These are phyloP conservation scores for Peribolospora kevripleyi DNA, from an alignment of 768 basidiomycete species.

Conservation along the genomic window DNA sequence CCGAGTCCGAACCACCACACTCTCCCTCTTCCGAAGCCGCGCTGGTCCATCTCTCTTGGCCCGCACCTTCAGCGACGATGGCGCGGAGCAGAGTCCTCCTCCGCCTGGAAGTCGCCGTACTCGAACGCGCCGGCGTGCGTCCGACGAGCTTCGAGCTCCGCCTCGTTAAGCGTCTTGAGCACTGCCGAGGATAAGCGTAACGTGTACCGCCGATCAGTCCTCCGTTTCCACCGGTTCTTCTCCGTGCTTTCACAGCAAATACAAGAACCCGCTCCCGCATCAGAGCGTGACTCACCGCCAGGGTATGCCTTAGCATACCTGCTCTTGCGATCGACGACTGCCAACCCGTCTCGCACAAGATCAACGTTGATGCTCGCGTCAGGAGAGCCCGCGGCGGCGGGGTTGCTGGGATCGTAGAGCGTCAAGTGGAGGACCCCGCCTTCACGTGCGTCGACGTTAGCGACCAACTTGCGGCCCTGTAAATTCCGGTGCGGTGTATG, in stretches of 20 bases:
- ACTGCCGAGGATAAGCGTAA: constrained; percentile 35
- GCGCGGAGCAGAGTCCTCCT: neutral
- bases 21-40: too few species aligned
- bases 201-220: too few species aligned
- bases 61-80: too few species aligned
- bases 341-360: constrained; percentile 67
- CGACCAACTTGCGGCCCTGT: constrained; percentile 70
- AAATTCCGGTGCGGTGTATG: neutral
- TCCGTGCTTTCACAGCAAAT: neutral
- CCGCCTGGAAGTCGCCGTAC: constrained; percentile 6
- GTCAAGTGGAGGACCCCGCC: constrained; percentile 46
- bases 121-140: constrained; percentile 11
- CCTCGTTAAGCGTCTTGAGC: constrained; percentile 37
- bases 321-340: constrained; percentile 48
- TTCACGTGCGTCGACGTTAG: constrained; percentile 77
- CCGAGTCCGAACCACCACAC: too few species aligned
- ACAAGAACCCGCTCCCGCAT: neutral
- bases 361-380: constrained; percentile 66
- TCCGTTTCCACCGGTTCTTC: too few species aligned
- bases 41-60: too few species aligned
- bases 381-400: constrained; percentile 40
- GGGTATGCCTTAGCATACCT: constrained; percentile 1
- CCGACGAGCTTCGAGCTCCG: constrained; percentile 39
- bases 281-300: too few species aligned
- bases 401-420: constrained; percentile 68